A percentile compares a stretch with the other conserved stretches of the same genome.
phyloP scores from a whole-genome alignment of 2,329 filamentous ascomycete genomes.

The Alternaria consortialis region DNA sequence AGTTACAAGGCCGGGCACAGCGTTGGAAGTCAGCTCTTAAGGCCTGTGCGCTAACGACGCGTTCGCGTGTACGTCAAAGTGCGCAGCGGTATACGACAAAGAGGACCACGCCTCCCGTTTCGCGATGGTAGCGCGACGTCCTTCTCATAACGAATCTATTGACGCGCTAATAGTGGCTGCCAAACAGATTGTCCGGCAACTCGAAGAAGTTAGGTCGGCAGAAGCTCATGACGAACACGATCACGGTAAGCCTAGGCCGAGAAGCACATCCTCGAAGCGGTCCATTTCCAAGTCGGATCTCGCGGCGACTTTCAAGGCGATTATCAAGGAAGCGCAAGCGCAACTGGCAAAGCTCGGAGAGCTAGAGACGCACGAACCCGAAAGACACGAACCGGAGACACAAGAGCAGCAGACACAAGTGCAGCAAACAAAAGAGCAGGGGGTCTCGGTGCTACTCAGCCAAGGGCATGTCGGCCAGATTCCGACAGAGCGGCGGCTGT shows the following conservation, averaged over 20 bases:
- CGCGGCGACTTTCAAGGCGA: background rate
- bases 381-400: background rate
- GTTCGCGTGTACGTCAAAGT: background rate
- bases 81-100: background rate
- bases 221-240: background rate
- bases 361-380: background rate
- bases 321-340: background rate
- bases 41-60: background rate
- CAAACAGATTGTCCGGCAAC: background rate
- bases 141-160: background rate
- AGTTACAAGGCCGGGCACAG: background rate
- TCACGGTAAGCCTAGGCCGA: background rate
- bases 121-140: background rate
- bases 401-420: background rate
- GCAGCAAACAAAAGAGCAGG: background rate
- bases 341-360: background rate
- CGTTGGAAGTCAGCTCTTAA: background rate
- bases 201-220: conserved; percentile 4
- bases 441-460: background rate
- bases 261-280: background rate
- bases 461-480: background rate
- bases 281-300: background rate
- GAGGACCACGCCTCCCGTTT: background rate
- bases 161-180: background rate
- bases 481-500: background rate